Conservation (phyloP, 2,329 filamentous ascomycete species). For the Colletotrichum aenigma region DNA sequence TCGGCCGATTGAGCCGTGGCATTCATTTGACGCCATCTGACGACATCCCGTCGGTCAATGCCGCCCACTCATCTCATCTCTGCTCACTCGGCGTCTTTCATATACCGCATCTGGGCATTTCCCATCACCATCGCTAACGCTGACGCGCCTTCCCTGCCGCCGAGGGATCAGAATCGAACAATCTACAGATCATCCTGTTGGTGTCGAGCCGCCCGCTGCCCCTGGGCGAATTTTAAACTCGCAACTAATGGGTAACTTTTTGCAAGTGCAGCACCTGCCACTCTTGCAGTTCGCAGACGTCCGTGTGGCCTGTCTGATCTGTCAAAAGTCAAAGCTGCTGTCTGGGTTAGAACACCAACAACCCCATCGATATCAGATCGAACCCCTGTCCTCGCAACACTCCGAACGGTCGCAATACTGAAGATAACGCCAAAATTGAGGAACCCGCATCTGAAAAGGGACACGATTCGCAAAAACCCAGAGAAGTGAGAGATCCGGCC, state of each 20-base stretch:
- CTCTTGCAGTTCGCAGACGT: not conserved
- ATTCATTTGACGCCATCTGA: conserved; percentile 4
- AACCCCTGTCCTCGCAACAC: not conserved
- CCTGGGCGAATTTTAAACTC: not conserved
- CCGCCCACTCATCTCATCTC: not conserved
- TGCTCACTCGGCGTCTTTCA: not conserved
- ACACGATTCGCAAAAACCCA: not conserved
- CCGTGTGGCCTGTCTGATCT: not conserved
- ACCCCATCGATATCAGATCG: not conserved
- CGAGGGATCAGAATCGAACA: conserved; percentile 3
- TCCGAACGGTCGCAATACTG: not conserved
- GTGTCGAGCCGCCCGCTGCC: not conserved
- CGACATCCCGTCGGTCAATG: not conserved
- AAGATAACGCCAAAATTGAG: not conserved
- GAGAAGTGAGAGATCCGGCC: not conserved
- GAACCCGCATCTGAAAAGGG: not conserved
- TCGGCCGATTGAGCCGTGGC: conserved; percentile 10
- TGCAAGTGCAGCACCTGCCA: not conserved
- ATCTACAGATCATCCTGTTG: not conserved
- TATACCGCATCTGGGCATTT: not conserved
- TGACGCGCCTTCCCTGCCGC: not conserved
- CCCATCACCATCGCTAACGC: not conserved
- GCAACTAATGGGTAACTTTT: not conserved
- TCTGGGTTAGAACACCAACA: not conserved
- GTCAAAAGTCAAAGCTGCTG: not conserved